Conservation (phyloP, 208 protist species). For the Leishmania arabica region DNA sequence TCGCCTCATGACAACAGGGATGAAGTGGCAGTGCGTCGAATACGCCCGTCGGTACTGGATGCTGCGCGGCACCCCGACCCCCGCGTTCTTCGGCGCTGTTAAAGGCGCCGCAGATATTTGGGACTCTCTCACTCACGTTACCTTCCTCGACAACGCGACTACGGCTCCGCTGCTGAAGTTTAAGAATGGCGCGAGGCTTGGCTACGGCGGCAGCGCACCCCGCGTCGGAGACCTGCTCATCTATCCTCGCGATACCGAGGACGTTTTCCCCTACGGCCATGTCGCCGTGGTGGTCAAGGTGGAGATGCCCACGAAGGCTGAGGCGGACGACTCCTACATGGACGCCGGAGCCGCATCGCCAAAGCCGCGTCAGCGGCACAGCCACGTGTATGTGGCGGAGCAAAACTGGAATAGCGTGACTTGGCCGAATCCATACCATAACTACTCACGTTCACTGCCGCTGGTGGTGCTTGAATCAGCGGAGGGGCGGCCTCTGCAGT, state of each 20-base stretch:
- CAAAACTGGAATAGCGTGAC: slow-evolving; percentile 81
- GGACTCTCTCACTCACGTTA: slow-evolving; percentile 26
- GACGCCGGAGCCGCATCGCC: neutral
- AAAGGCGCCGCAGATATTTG: slow-evolving; percentile 82
- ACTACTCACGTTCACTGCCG: slow-evolving; percentile 48
- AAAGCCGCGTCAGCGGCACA: neutral
- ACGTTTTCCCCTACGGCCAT: slow-evolving; percentile 66
- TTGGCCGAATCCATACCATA: slow-evolving; percentile 73
- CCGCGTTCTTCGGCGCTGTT: slow-evolving; percentile 59
- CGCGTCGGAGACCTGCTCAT: slow-evolving; percentile 65
- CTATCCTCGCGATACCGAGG: slow-evolving; percentile 48
- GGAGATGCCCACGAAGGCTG: neutral
- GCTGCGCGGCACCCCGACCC: slow-evolving; percentile 50
- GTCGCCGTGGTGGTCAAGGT: slow-evolving; percentile 76
- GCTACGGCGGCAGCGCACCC: slow-evolving; percentile 38
- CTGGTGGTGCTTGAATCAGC: slow-evolving; percentile 10
- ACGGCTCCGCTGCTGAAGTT: slow-evolving; percentile 53
- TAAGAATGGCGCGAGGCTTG: slow-evolving; percentile 27
- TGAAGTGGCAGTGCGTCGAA: slow-evolving; percentile 91
- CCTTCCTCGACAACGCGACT: slow-evolving; percentile 38
- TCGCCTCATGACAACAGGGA: slow-evolving; percentile 37
- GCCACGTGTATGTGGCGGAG: slow-evolving; percentile 63
- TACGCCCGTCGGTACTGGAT: slow-evolving; percentile 90
- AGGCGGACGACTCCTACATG: neutral
- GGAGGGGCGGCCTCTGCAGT: slow-evolving; percentile 5